Evolutionary conservation across 169 alveolate genomes (phyloP).

Genomic region (Miamiensis avidus): DNA sequence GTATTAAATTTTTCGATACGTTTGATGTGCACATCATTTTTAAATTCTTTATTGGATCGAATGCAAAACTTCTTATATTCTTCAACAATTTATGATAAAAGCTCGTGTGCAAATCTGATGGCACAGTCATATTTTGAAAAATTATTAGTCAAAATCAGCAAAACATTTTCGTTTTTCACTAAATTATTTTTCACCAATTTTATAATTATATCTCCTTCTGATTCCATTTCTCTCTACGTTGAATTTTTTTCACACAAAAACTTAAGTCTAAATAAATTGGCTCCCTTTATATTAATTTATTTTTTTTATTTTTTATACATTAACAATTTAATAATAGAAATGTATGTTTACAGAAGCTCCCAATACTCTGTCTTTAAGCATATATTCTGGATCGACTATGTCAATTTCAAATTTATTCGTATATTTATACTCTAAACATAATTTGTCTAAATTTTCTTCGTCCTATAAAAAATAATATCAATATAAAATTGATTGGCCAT

Average conservation of each 20-base stretch:
- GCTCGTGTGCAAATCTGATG: constrained; percentile 13
- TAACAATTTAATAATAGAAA: not conserved
- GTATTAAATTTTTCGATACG: constrained; percentile 23
- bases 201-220: not conserved
- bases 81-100: constrained; percentile 7
- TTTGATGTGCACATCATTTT: constrained; percentile 10
- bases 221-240: not conserved
- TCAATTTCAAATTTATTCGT: constrained; percentile 15
- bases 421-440: not conserved
- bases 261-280: constrained; percentile 16
- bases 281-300: not conserved
- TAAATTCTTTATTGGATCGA: not conserved
- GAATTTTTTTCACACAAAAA: constrained; percentile 22
- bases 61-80: constrained; percentile 19
- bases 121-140: constrained; percentile 16
- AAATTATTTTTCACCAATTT: constrained; percentile 12
- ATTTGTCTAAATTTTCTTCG: not conserved
- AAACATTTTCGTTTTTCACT: constrained; percentile 4
- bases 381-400: constrained; percentile 4
- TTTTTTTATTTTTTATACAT: not conserved
- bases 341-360: constrained; percentile 19
- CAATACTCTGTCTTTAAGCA: constrained; percentile 20
- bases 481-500: not conserved
- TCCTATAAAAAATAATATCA: constrained; percentile 1
- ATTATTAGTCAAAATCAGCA: constrained; percentile 14